A percentile compares a stretch with the other conserved stretches of the same genome.
These are phyloP conservation scores for Phoma herbarum DNA, from an alignment of 2,329 filamentous ascomycete species.

Conservation along the genomic window DNA sequence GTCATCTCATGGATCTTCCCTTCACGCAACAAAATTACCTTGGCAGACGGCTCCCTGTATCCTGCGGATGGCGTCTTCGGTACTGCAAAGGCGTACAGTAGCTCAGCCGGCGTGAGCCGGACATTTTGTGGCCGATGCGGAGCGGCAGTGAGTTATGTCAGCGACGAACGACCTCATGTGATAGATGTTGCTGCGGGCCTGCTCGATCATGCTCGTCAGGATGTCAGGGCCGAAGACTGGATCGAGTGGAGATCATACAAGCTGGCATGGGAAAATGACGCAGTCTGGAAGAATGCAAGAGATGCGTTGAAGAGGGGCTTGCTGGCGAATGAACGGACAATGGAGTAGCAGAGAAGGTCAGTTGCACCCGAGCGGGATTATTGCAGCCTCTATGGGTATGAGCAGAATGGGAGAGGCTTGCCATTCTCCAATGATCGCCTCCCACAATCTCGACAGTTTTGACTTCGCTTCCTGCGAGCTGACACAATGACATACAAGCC, in stretches of 20 bases:
- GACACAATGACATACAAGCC: background rate
- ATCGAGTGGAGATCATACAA: conserved; percentile 66
- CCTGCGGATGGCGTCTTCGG: conserved; percentile 47
- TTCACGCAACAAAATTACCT: conserved; percentile 66
- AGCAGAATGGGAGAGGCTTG: background rate
- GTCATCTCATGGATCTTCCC: conserved; percentile 74
- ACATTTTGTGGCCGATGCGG: conserved; percentile 71
- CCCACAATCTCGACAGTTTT: background rate
- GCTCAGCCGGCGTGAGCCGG: conserved; percentile 62
- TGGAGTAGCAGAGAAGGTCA: background rate
- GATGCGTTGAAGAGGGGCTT: conserved; percentile 16
- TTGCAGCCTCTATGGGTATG: background rate
- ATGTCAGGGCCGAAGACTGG: conserved; percentile 66
- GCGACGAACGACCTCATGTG: conserved; percentile 52
- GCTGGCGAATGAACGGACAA: background rate
- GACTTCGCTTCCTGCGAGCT: background rate
- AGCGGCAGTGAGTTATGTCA: conserved; percentile 71
- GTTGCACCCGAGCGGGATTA: background rate
- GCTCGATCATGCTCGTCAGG: conserved; percentile 55
- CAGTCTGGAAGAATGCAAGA: conserved; percentile 11
- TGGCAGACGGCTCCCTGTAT: conserved; percentile 52
- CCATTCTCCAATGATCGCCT: background rate
- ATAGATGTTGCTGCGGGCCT: conserved; percentile 65
- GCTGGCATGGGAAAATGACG: conserved; percentile 17
- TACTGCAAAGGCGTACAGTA: conserved; percentile 63